Base-by-base conservation (phyloP, 495 filamentous ascomycete species). In the Penicillium silybi region DNA sequence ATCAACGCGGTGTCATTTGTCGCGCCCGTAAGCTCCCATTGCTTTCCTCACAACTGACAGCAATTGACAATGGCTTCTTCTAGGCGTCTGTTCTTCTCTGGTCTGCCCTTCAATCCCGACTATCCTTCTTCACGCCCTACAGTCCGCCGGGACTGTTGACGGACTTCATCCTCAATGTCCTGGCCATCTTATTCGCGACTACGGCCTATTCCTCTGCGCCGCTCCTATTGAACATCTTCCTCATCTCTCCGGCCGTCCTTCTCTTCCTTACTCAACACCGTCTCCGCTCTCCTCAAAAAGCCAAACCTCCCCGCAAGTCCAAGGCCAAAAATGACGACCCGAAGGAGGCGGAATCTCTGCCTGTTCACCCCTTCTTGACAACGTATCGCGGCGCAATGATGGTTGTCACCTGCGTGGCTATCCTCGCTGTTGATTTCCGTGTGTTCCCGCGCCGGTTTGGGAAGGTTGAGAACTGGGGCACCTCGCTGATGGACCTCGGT, bases 381-480 rank as follows among this genome's bases (percentile, higher is more conserved):
- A 87, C 82, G 18, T 97, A 97, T 59, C 84, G 93, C 32, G 90
- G 87, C 1, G 79, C 80, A 25, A 96, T 99, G 91, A 82, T 99
- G 76, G 78, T 96, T n/a, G 75, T 90, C 27, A 99, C 95, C 18
- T 95, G 90, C 61, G 67, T 91, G 22, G 89, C 90, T 43, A 97
- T 99, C 55, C 80, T 99, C n/a, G 93, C 95, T 9, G 93, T 99
- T 18, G 93, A 99, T 70, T 99, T 99, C 62, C 81, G 76, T 17
- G 72, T 95, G 44, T 99, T 99, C 56, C 93, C 93, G 2, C 83
- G 93, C 2, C 86, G 93, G 5, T 97, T 97, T 62, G 93, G 90
- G 17, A 99, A 99, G 73, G 93, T 91, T 0, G 93, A 99, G 71
- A 97, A 86, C 34, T 99, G 93, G 91, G 93, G 93, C 18, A 97